Percentiles rank a stretch among this genome's conserved stretches.
Conservation (phyloP, 805 yeast genomes). For the Myxozyma mucilagina region DNA sequence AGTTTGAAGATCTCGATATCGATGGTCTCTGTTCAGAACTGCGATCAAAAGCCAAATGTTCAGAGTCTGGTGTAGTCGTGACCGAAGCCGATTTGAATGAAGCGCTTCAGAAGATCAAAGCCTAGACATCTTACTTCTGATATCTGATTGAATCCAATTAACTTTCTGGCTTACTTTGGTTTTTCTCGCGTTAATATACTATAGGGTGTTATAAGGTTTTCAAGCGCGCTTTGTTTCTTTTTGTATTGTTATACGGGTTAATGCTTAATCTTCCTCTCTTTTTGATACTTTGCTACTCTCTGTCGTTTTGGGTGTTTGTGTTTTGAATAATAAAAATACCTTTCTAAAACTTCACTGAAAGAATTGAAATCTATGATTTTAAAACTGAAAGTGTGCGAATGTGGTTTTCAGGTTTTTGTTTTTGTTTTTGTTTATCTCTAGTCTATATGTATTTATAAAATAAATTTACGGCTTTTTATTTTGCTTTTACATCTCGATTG, state of each 20-base stretch:
- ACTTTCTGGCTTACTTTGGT: no score
- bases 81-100: constrained; percentile 73
- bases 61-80: constrained; percentile 88
- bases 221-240: not conserved
- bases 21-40: constrained; percentile 90
- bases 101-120: constrained; percentile 21
- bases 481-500: no score
- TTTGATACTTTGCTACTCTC: not conserved
- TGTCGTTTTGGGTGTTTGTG: not conserved
- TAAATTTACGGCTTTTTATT: no score
- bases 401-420: not conserved
- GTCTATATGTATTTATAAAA: not conserved
- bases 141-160: no score
- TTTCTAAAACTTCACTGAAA: no score
- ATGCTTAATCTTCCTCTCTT: not conserved
- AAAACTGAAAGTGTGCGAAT: not conserved
- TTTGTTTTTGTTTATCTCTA: not conserved
- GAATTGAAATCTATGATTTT: not conserved
- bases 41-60: constrained; percentile 90
- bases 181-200: not conserved
- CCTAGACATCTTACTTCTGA: not conserved
- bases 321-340: not conserved
- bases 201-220: constrained; percentile 3
- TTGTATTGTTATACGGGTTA: not conserved
- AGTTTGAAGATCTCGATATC: constrained; percentile 88